phyloP scores from a whole-genome alignment of 1,139 yeast genomes.

The Debaryomyces psychrophilus region DNA sequence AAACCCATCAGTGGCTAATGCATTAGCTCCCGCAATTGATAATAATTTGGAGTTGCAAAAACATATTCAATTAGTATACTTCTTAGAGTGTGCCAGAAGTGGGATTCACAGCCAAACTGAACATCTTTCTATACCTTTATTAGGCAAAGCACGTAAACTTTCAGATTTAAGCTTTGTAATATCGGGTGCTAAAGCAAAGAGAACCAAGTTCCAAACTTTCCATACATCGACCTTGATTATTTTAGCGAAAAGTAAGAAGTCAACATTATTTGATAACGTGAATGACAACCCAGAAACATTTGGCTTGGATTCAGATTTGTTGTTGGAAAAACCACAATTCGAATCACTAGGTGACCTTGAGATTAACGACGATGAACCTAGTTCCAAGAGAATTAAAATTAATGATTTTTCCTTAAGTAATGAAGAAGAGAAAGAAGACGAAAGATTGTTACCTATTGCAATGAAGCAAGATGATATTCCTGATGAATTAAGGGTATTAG shows the following conservation, averaged over 20 bases:
- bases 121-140: slow-evolving; percentile 54
- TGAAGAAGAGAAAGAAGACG: slow-evolving; percentile 31
- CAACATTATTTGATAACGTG: slow-evolving; percentile 26
- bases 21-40: slow-evolving; percentile 33
- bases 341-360: slow-evolving; percentile 61
- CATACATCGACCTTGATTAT: slow-evolving; percentile 77
- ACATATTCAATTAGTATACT: slow-evolving; percentile 50
- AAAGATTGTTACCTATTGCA: slow-evolving; percentile 61
- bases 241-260: slow-evolving; percentile 62
- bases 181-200: slow-evolving; percentile 87
- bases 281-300: slow-evolving; percentile 53
- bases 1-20: slow-evolving; percentile 33
- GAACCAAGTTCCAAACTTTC: slow-evolving; percentile 79
- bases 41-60: slow-evolving; percentile 29
- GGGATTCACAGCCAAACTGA: slow-evolving; percentile 65
- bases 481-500: slow-evolving; percentile 52
- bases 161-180: slow-evolving; percentile 67
- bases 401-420: slow-evolving; percentile 29
- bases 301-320: slow-evolving; percentile 72
- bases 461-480: slow-evolving; percentile 67
- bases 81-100: slow-evolving; percentile 68
- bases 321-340: slow-evolving; percentile 73
- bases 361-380: slow-evolving; percentile 29
- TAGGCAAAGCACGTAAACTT: slow-evolving; percentile 54
- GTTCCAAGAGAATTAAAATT: slow-evolving; percentile 45